Evolutionary conservation across 306 rosid genomes (phyloP).

Genomic region (Acacia crassicarpa): DNA sequence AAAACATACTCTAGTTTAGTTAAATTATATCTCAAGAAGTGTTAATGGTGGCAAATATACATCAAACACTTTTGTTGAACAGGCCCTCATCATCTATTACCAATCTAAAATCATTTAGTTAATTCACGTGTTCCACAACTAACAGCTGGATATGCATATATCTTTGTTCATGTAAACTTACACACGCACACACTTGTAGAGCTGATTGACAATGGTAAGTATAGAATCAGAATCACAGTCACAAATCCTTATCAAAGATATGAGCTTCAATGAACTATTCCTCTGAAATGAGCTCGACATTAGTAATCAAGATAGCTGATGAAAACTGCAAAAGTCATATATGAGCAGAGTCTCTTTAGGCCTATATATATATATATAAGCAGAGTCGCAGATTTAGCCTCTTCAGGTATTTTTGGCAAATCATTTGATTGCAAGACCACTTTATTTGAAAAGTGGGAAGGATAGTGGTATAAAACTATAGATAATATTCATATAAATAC

Average conservation of each 20-base stretch:
- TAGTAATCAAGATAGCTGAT: background rate
- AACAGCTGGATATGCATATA: background rate
- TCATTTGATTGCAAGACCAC: background rate
- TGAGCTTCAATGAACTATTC: background rate
- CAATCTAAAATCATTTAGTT: background rate
- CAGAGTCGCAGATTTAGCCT: conserved; percentile 42
- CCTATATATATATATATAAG: background rate
- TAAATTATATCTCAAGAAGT: background rate
- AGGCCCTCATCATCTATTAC: background rate
- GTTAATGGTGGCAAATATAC: background rate
- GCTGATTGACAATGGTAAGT: background rate
- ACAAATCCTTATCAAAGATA: background rate
- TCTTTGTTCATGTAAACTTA: background rate
- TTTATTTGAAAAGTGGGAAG: background rate
- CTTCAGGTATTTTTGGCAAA: conserved; percentile 51
- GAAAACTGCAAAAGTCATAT: background rate
- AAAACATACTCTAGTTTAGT: background rate
- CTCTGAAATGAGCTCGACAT: background rate
- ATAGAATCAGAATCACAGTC: conserved; percentile 1
- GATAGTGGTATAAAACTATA: background rate
- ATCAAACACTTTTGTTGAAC: background rate
- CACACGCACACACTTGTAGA: background rate
- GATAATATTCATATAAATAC: background rate
- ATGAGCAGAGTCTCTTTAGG: too few species aligned
- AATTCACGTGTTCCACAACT: background rate